phyloP scores from a whole-genome alignment of 768 basidiomycete species.

The Hygrophorus russula region DNA sequence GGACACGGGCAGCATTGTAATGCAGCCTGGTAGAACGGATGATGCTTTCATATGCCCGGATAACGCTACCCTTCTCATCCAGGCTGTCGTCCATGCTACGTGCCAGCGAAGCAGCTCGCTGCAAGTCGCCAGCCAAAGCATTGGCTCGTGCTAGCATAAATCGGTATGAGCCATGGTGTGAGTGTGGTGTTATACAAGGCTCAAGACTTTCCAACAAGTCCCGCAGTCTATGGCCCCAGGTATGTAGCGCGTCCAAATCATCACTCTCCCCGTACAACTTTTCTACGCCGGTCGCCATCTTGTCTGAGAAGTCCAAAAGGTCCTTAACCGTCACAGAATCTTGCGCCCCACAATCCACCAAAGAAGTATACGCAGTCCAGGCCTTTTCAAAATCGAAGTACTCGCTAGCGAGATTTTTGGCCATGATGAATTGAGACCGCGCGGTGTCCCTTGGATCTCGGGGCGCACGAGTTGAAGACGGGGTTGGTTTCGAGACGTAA shows the following conservation, averaged over 20 bases:
- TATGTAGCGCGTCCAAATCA: conserved; percentile 14
- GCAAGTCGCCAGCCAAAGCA: conserved; percentile 26
- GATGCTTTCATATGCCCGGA: conserved; percentile 25
- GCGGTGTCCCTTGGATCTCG: neutral
- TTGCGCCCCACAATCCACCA: conserved; percentile 8
- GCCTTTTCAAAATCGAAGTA: conserved; percentile 24
- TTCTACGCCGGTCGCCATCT: conserved; percentile 17
- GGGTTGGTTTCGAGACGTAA: conserved; percentile 8
- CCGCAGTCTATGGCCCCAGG: conserved; percentile 28
- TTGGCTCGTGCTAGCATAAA: conserved; percentile 20
- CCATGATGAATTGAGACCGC: neutral
- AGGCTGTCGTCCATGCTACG: conserved; percentile 13
- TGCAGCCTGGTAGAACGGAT: conserved; percentile 23
- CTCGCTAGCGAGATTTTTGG: neutral
- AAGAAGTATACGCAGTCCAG: conserved; percentile 27
- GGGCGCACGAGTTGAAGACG: neutral
- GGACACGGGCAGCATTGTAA: conserved; percentile 18
- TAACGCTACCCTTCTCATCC: conserved; percentile 12
- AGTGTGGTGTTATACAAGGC: conserved; percentile 12
- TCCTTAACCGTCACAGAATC: conserved; percentile 6
- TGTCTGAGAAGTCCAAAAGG: conserved; percentile 13
- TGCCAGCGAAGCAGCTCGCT: conserved; percentile 20
- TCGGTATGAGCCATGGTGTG: conserved; percentile 11
- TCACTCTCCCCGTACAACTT: conserved; percentile 8
- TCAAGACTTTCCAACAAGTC: conserved; percentile 19